phyloP scores from a whole-genome alignment of 331 rosid species.

The Stylosanthes scabra region DNA sequence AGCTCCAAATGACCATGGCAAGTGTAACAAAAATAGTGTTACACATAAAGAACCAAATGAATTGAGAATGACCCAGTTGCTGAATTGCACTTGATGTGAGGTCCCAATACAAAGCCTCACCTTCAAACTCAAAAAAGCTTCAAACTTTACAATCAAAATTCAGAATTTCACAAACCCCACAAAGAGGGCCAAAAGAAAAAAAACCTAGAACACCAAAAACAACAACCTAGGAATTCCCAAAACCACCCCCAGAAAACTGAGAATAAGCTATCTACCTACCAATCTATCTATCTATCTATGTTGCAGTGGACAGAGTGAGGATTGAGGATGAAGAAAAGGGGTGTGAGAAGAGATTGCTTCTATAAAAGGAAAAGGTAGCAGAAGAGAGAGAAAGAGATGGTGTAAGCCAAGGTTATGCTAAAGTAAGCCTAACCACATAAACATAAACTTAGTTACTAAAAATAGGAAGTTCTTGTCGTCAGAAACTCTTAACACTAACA shows the following conservation, averaged over 20 bases:
- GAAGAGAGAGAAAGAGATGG: constrained; percentile 1
- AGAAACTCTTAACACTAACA: not conserved
- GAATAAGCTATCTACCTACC: too few relatives aligned
- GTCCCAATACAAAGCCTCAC: not conserved
- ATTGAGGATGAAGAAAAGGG: not conserved
- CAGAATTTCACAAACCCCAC: constrained; percentile 31
- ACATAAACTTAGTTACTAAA: constrained; percentile 27
- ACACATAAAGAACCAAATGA: too few relatives aligned
- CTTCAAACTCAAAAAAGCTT: constrained; percentile 20
- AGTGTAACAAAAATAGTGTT: too few relatives aligned
- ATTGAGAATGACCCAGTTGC: not conserved
- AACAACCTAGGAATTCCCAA: too few relatives aligned
- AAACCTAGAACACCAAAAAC: too few relatives aligned
- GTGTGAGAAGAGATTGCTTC: constrained; percentile 9
- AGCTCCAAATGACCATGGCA: too few relatives aligned
- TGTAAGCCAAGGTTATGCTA: not conserved
- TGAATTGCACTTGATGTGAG: not conserved
- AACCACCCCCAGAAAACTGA: too few relatives aligned
- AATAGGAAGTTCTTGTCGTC: constrained; percentile 37
- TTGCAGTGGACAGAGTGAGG: not conserved
- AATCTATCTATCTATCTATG: too few relatives aligned
- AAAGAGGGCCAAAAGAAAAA: not conserved
- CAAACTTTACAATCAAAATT: constrained; percentile 21
- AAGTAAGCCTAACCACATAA: constrained; percentile 27
- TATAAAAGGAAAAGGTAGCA: constrained; percentile 4